Conservation (phyloP, 805 yeast species). For the Cyberlindnera euphorbiae region DNA sequence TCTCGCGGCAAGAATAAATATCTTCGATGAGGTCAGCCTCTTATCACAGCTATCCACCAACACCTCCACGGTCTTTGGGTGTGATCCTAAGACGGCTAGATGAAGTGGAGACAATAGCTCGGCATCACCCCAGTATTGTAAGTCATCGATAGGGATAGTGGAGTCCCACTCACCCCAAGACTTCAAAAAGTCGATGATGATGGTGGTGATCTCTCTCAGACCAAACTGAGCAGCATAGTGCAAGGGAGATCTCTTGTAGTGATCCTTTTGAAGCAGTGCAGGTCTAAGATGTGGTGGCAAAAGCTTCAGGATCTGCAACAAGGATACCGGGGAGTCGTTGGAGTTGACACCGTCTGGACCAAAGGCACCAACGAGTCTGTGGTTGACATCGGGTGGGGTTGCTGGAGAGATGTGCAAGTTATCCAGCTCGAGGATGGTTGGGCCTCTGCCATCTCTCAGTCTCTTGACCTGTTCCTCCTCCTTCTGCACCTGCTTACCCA, state of each 20-base stretch:
- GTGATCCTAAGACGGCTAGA: constrained; percentile 75
- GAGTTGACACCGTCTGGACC: constrained; percentile 63
- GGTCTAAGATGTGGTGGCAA: constrained; percentile 50
- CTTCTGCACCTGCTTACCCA: constrained; percentile 57
- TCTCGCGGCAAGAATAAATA: constrained; percentile 57
- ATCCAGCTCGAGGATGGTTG: constrained; percentile 11
- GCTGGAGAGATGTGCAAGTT: constrained; percentile 33
- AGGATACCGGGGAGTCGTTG: constrained; percentile 52
- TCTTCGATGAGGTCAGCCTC: constrained; percentile 45
- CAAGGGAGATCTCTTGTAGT: constrained; percentile 75
- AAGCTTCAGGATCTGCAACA: constrained; percentile 52
- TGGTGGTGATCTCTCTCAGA: constrained; percentile 53
- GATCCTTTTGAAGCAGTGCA: constrained; percentile 63
- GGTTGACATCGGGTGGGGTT: constrained; percentile 46
- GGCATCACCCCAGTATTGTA: constrained; percentile 57
- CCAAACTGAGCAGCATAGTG: constrained; percentile 92
- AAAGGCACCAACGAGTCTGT: constrained; percentile 46
- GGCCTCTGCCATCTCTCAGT: constrained; percentile 4
- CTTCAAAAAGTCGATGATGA: constrained; percentile 50
- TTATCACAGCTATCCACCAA: constrained; percentile 43
- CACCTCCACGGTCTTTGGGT: constrained; percentile 67
- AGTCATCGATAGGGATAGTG: constrained; percentile 49
- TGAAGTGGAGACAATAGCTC: constrained; percentile 81
- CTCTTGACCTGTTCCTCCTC: constrained; percentile 5
- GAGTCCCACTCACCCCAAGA: constrained; percentile 57